Evolutionary conservation across 257 asterid species (phyloP).

Genomic region (Avicennia marina): DNA sequence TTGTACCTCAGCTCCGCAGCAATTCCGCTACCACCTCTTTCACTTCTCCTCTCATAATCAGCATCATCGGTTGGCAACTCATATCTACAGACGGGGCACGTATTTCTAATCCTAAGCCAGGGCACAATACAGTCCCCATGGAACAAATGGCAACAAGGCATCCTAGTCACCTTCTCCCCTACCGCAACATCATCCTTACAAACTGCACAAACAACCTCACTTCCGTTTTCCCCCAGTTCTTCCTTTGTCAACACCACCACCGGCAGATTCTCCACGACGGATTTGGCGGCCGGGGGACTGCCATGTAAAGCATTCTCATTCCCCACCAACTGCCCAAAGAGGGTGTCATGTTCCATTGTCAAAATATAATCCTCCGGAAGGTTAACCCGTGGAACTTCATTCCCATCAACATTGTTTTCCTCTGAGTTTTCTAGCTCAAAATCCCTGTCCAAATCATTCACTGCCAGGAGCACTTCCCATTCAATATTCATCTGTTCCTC

Average conservation of each 20-base stretch:
- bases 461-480: constrained; percentile 86
- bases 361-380: constrained; percentile 46
- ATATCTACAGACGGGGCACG: constrained; percentile 83
- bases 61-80: constrained; percentile 88
- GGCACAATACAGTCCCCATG: constrained; percentile 77
- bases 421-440: constrained; percentile 30
- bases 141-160: constrained; percentile 78
- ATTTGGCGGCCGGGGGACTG: constrained; percentile 86
- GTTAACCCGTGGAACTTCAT: constrained; percentile 21
- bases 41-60: constrained; percentile 61
- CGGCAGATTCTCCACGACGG: constrained; percentile 43
- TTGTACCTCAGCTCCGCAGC: background rate
- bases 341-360: constrained; percentile 48
- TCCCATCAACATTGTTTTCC: constrained; percentile 24
- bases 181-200: constrained; percentile 69
- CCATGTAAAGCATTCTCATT: constrained; percentile 51
- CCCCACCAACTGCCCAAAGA: constrained; percentile 70
- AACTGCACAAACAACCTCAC: constrained; percentile 60
- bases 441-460: constrained; percentile 43
- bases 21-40: constrained; percentile 1
- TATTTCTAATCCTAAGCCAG: constrained; percentile 70
- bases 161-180: constrained; percentile 51
- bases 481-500: constrained; percentile 31
- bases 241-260: constrained; percentile 40
- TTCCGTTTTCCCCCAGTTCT: constrained; percentile 24